Conservation (phyloP, 345 rosid species). For the Carallia brachiata region DNA sequence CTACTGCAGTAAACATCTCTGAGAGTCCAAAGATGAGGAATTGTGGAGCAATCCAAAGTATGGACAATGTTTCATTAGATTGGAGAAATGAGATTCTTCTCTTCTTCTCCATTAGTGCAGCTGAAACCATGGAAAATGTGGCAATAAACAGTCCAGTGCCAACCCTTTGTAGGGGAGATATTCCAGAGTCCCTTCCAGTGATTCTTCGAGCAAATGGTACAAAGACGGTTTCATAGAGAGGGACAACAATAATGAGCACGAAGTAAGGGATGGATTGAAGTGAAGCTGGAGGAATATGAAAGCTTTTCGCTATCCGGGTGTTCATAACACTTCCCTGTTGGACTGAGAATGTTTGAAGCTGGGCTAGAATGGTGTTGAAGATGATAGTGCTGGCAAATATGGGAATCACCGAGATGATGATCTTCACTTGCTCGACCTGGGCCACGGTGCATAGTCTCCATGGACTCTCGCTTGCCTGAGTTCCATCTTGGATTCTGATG, state of each 20-base stretch:
- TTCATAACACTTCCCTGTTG: slow-evolving; percentile 21
- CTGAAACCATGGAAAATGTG: slow-evolving; percentile 63
- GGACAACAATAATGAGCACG: slow-evolving; percentile 19
- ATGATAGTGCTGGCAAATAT: slow-evolving; percentile 24
- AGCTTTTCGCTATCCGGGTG: slow-evolving; percentile 7
- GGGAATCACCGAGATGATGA: slow-evolving; percentile 15
- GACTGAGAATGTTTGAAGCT: slow-evolving; percentile 22
- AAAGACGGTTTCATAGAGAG: slow-evolving; percentile 19
- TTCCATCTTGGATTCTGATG: slow-evolving; percentile 19
- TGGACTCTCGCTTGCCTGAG: slow-evolving; percentile 11
- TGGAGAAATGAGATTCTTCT: slow-evolving; percentile 34
- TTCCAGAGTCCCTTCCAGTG: slow-evolving; percentile 18
- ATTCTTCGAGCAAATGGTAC: slow-evolving; percentile 17
- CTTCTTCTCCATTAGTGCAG: slow-evolving; percentile 49
- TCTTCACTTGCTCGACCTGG: slow-evolving; percentile 22
- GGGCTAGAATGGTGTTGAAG: slow-evolving; percentile 24
- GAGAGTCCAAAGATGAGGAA: slow-evolving; percentile 60
- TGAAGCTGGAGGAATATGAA: slow-evolving; percentile 22
- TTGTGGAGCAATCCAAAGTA: slow-evolving; percentile 73
- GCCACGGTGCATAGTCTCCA: slow-evolving; percentile 21
- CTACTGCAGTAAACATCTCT: slow-evolving; percentile 71
- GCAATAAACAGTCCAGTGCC: slow-evolving; percentile 56
- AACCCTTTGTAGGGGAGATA: slow-evolving; percentile 24
- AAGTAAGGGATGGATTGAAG: slow-evolving; percentile 21
- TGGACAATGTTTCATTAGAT: slow-evolving; percentile 30